Evolutionary conservation across 1,284 basidiomycete species (phyloP), one percentile per base, ranked within the genome.

Genomic region (Meira miltonrushii): DNA sequence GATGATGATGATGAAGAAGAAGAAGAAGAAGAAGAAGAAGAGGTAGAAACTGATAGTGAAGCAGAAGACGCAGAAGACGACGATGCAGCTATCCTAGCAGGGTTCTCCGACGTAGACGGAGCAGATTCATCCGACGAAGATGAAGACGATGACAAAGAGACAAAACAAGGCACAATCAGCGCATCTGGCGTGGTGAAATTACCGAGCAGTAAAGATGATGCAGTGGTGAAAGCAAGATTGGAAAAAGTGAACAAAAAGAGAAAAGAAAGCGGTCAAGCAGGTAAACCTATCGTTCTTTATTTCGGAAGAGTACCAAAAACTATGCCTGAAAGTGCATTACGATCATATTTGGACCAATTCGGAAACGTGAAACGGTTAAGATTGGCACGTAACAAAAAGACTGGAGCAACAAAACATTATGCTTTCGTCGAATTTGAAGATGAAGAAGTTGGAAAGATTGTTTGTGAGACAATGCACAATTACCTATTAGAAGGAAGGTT

Each of bases 391-490:
- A 98, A 95, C 80, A 92, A 91, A 81, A 90, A 89, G 90, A 96
- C 93, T 11, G 95, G 95, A 60, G 85, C 85, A 58, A 92, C 92
- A 38, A 96, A 95, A 80, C 94, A 97, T 80, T 98, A 96, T 79
- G 94, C 85, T 1, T 98, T 96, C 81, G 83, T 99, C 74, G 94
- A 98, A 80, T 95, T 99, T 78, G 85, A 87, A 60, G 92, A 90
- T 39, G 83, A 85, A 13, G 85, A 89, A 1, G 93, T 98, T 46
- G 93, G 94, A 0, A 81, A 90, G 75, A 96, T 99, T 64, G 95
- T 97, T 10, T 88, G 89, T 6, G 95, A 98, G 75, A 98, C 95
- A 48, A 97, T 98, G 94, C 86, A 99, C 83, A 97, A 97, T 81
- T 99, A 97, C 79, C 85, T 99, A 33, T 83, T 99, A 67, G 86